phyloP scores from a whole-genome alignment of 1,284 basidiomycete genomes.

The Rhodotorula sp. region DNA sequence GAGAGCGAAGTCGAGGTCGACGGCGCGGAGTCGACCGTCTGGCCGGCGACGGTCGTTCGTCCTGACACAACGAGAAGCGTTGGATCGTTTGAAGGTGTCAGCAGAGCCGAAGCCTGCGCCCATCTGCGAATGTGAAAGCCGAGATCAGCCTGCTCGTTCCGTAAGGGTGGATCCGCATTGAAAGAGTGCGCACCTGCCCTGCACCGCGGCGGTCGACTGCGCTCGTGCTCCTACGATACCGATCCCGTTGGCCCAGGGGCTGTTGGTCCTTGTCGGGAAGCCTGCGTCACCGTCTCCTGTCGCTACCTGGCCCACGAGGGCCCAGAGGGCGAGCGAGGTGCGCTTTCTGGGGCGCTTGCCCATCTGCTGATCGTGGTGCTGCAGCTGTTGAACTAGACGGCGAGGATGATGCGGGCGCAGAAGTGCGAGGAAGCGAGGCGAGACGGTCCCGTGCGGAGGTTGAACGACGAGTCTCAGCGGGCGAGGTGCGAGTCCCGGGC shows the following conservation, averaged over 20 bases:
- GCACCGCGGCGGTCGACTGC: neutral
- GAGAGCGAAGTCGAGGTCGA: conserved; percentile 25
- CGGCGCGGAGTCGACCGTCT: conserved; percentile 30
- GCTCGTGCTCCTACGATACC: neutral
- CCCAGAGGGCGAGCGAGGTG: neutral
- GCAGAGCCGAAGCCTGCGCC: conserved; percentile 28
- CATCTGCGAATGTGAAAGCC: conserved; percentile 15
- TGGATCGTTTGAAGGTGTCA: conserved; percentile 22
- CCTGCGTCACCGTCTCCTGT: neutral
- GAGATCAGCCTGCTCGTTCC: too few relatives aligned
- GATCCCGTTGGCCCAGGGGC: neutral
- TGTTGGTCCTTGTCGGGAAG: neutral
- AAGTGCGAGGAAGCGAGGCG: too few relatives aligned
- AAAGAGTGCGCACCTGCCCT: neutral
- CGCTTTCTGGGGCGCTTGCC: neutral
- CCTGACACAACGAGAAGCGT: conserved; percentile 29
- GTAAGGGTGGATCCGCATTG: neutral
- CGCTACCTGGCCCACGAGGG: neutral
- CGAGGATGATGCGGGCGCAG: too few relatives aligned
- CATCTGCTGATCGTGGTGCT: neutral
- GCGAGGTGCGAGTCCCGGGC: too few relatives aligned
- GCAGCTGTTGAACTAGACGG: too few relatives aligned
- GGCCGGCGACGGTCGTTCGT: conserved; percentile 27
- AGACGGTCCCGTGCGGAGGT: neutral
- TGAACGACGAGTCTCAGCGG: neutral